Evolutionary conservation across 768 basidiomycete genomes (phyloP), one percentile per base, ranked within the genome.

Genomic region (Boletus edulis): DNA sequence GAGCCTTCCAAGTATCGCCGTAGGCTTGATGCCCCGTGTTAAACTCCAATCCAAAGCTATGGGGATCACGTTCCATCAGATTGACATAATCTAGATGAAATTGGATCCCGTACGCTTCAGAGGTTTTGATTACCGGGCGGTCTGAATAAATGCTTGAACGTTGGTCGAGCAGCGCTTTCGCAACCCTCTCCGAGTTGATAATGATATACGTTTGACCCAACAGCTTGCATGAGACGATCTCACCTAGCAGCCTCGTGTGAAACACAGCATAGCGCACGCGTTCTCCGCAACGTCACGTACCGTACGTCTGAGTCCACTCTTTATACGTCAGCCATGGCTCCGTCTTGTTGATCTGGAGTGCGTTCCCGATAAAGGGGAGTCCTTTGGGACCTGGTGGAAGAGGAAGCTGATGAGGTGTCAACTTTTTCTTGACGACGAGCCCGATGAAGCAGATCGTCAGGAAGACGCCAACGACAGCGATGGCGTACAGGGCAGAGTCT

Each of bases 311-410:
- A 35, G 62, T 62, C 73, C 73, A 74, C 24, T 68, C 62, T 22
- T 43, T 32, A 31, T 67, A 74, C 0, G 69, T 67, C 46, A 72
- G 18, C 73, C 72, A 74, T 12, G 70, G 69, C 15, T 59, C 56
- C 10, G 38, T 35, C 18, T 55, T 58, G 27, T 67, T 65, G 22
- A 72, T 58, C 40, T 66, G 57, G 43, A 64, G 53, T 24, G 61
- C 55, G 31, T 55, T 67, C 12, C 71, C 71, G 37, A 71, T 43
- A 17, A 67, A 27, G 4, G 69, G 71, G 4, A 67, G 49, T 8
- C 63, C 66, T 40, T 58, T 62, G 2, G 71, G 72, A 29, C 70
- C 70, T 2, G 70, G 70, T 20, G 70, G 70, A 5, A 62, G 57
- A 34, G 68, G 49, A 24, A 66, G 55, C 14, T 37, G 54, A n/a